Base-by-base conservation (phyloP, 768 basidiomycete species). In the Leccinum fibrillosum region DNA sequence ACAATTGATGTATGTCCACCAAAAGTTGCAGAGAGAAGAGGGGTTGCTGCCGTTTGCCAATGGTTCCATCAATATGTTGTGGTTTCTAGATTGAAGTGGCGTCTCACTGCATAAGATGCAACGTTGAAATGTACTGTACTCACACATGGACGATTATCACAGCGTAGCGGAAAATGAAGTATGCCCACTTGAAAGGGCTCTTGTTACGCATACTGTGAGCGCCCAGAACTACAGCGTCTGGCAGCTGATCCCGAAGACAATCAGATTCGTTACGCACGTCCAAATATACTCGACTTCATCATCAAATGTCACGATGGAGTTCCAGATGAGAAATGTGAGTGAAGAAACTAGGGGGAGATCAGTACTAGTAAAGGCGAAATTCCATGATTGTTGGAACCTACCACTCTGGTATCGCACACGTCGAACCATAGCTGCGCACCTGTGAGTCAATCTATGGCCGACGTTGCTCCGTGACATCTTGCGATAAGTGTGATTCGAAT, bases 181-280 rank as follows among this genome's bases (percentile, higher is more conserved):
- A 70, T n/a, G 66, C 15, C 73, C 74, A 74, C 55, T 71, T 75
- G 30, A 66, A 60, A 5, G 55, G 53, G 15, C 47, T 66, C 9
- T 25, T 53, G 13, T 62, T 64, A 10, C 55, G 60, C 61, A 72
- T 72, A 12, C 70, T 74, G 44, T 12, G 32, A 12, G 12, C 32
- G 32, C 32, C 12, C 12, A 34, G 32, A 34, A 34, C 32, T 34
- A 34, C 32, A 34, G 1, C 32, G 32, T 34, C 12, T 34, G 32
- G 39, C 17, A 42, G 17, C 39, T 19, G 39, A 42, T n/a, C 39
- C 39, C 39, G 9, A 42, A n/a, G n/a, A 42, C n/a, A n/a, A 19
- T 9, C n/a, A 42, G 39, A 42, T 8, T 42, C 34, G 25, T 8
- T 19, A 55, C 49, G 49, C 49, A 49, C 49, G 49, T 48, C 70